A percentile compares a stretch with the other conserved stretches of the same genome.
phyloP scores from a whole-genome alignment of 768 basidiomycete genomes.

The Boletus sp. region DNA sequence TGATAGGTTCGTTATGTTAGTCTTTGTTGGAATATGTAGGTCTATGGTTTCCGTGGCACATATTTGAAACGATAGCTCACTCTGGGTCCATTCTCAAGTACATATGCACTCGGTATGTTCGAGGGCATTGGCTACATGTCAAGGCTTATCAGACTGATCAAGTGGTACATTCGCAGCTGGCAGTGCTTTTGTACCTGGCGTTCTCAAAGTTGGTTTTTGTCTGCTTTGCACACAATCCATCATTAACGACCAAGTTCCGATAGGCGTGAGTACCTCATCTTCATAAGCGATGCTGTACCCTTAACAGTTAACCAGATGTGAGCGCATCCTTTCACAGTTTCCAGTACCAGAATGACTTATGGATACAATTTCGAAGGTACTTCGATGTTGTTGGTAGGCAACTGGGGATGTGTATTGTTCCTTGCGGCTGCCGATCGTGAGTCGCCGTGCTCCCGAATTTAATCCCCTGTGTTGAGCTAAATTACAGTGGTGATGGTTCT shows the following conservation, averaged over 20 bases:
- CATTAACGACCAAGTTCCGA: not conserved
- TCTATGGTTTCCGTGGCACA: not conserved
- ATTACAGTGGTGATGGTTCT: constrained; percentile 18
- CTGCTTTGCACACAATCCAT: not conserved
- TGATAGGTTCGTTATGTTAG: constrained; percentile 8
- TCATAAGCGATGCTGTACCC: not conserved
- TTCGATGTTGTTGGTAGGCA: not conserved
- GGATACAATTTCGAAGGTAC: not conserved
- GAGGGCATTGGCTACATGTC: not conserved
- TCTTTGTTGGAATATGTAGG: constrained; percentile 7
- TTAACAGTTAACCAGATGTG: constrained; percentile 5
- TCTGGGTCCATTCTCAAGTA: not conserved
- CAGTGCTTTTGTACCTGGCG: constrained; percentile 1
- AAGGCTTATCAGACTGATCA: not conserved
- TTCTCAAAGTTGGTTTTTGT: constrained; percentile 3
- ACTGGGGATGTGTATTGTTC: constrained; percentile 4
- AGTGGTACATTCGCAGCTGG: not conserved
- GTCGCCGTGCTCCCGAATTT: not conserved
- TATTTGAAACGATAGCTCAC: not conserved
- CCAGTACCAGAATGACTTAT: not conserved
- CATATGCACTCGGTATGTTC: constrained; percentile 3
- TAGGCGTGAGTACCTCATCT: constrained; percentile 1
- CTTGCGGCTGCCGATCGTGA: constrained; percentile 8
- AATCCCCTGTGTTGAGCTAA: not conserved
- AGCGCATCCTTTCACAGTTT: not conserved